These are phyloP conservation scores for Periconia sp. DNA, from an alignment of 2,329 filamentous ascomycete species.

Conservation along the genomic window DNA sequence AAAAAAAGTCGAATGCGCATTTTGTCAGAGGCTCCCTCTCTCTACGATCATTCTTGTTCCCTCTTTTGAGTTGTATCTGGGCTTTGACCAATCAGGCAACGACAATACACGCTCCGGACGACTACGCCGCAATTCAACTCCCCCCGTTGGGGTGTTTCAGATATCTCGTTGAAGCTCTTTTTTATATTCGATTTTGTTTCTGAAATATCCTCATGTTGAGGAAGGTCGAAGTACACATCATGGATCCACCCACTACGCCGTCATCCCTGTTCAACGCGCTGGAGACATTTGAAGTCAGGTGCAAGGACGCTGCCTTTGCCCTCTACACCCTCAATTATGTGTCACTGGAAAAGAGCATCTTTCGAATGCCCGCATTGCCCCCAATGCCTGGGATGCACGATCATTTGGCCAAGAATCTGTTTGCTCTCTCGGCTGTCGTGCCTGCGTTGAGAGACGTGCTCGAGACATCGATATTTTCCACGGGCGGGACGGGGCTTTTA, in stretches of 20 bases:
- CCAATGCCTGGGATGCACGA: not conserved
- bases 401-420: conserved; percentile 3
- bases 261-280: conserved; percentile 1
- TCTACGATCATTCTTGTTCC: no score
- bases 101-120: no score
- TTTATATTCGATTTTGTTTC: no score
- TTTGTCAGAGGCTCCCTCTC: no score
- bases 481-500: not conserved
- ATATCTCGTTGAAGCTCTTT: no score
- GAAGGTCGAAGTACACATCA: conserved; percentile 5
- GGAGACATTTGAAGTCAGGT: conserved; percentile 1
- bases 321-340: conserved; percentile 17
- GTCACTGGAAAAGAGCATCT: no score
- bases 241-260: conserved; percentile 5
- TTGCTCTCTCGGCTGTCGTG: conserved; percentile 7
- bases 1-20: no score
- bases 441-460: conserved; percentile 6
- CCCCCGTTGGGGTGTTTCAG: no score
- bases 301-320: conserved; percentile 9
- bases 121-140: no score
- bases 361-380: no score
- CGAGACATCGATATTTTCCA: not conserved
- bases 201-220: conserved; percentile 11
- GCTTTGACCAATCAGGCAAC: no score
- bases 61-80: no score